phyloP scores from a whole-genome alignment of 2,329 filamentous ascomycete genomes.

The Ramularia collo-cygni region DNA sequence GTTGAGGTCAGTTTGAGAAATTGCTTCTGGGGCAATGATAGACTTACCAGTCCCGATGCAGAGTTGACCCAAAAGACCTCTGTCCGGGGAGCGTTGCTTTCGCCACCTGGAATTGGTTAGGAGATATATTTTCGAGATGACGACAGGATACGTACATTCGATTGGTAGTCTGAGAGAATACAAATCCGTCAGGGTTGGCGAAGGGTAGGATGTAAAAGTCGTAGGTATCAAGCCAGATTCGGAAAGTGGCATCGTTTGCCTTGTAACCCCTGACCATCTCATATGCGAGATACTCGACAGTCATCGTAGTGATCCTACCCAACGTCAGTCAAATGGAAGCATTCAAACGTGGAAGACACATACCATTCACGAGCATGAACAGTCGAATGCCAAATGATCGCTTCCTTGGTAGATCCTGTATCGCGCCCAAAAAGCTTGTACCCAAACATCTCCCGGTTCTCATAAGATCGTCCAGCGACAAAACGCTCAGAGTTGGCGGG shows the following conservation, averaged over 20 bases:
- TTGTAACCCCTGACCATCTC: constrained; percentile 21
- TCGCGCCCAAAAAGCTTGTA: constrained; percentile 20
- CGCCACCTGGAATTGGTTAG: constrained; percentile 50
- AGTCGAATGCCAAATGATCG: constrained; percentile 19
- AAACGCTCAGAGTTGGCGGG: constrained; percentile 19
- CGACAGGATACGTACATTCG: too few relatives aligned
- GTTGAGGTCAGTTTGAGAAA: too few relatives aligned
- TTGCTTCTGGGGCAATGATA: too few relatives aligned
- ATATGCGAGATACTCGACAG: constrained; percentile 22
- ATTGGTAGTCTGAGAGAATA: constrained; percentile 50
- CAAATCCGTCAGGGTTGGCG: constrained; percentile 43
- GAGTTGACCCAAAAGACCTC: constrained; percentile 26
- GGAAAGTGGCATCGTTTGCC: constrained; percentile 11
- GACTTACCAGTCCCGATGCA: too few relatives aligned
- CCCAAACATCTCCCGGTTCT: constrained; percentile 21
- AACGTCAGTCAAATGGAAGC: too few relatives aligned
- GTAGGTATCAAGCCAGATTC: constrained; percentile 16
- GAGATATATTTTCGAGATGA: background rate
- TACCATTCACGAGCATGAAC: constrained; percentile 21
- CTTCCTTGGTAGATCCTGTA: constrained; percentile 14
- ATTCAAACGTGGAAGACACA: constrained; percentile 16
- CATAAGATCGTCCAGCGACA: constrained; percentile 16
- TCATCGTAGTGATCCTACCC: constrained; percentile 24
- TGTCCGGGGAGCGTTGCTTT: constrained; percentile 47
- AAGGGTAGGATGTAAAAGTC: constrained; percentile 21